Conservation (phyloP, 352 stramenopile species). For the Pythium coloratum region DNA sequence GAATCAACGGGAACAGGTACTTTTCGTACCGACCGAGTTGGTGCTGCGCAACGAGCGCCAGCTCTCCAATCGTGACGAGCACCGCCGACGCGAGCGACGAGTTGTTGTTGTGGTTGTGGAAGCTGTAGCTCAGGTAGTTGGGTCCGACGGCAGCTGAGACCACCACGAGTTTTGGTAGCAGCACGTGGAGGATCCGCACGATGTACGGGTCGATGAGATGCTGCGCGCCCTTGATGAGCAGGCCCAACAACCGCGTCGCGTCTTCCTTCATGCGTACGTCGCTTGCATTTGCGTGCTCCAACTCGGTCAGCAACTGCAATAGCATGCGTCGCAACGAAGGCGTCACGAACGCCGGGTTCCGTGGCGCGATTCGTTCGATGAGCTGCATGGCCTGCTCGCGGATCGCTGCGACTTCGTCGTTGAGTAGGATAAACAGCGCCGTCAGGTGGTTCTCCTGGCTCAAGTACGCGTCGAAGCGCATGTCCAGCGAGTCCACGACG, state of each 20-base stretch:
- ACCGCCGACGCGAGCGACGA: constrained; percentile 76
- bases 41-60: constrained; percentile 89
- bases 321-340: constrained; percentile 93
- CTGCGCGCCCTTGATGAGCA: constrained; percentile 82
- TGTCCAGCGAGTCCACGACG: constrained; percentile 92
- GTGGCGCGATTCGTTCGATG: constrained; percentile 90
- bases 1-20: constrained; percentile 95
- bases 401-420: constrained; percentile 91
- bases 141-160: constrained; percentile 26
- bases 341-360: constrained; percentile 96
- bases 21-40: constrained; percentile 93
- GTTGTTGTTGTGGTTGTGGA: constrained; percentile 44
- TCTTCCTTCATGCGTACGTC: constrained; percentile 88
- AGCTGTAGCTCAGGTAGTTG: constrained; percentile 23
- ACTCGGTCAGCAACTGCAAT: constrained; percentile 93
- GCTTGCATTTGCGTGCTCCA: constrained; percentile 86
- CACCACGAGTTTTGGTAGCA: constrained; percentile 87
- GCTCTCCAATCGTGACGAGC: constrained; percentile 86
- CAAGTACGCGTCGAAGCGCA: constrained; percentile 93
- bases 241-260: constrained; percentile 82
- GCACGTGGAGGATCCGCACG: constrained; percentile 66
- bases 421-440: constrained; percentile 94
- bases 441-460: constrained; percentile 92
- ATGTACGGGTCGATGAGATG: constrained; percentile 88
- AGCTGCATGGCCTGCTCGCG: constrained; percentile 91